Evolutionary conservation across 805 yeast genomes (phyloP).

Genomic region (Torulaspora quercuum): DNA sequence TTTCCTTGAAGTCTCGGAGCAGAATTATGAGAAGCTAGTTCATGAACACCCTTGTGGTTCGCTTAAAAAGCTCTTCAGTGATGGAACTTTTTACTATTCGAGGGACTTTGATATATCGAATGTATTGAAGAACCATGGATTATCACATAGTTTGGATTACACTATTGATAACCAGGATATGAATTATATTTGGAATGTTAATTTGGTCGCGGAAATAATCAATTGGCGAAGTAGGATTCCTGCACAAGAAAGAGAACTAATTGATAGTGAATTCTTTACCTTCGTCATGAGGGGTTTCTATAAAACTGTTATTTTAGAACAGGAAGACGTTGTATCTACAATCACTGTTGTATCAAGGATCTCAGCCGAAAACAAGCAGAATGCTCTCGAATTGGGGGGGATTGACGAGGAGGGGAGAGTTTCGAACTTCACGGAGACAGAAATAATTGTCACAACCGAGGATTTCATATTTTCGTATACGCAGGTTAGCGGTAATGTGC

Average conservation of each 20-base stretch:
- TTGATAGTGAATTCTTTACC: conserved; percentile 67
- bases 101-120: conserved; percentile 87
- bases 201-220: conserved; percentile 74
- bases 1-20: conserved; percentile 26
- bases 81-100: conserved; percentile 87
- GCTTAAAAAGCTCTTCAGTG: conserved; percentile 65
- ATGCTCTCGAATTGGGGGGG: conserved; percentile 81
- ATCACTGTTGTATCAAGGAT: conserved; percentile 84
- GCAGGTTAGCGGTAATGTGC: conserved; percentile 88
- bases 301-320: conserved; percentile 46
- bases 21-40: conserved; percentile 33
- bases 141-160: conserved; percentile 38
- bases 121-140: conserved; percentile 67
- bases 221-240: conserved; percentile 68
- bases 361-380: conserved; percentile 85
- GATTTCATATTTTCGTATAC: conserved; percentile 63
- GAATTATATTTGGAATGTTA: conserved; percentile 88
- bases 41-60: conserved; percentile 77
- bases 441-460: conserved; percentile 59
- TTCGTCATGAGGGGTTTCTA: conserved; percentile 92
- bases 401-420: conserved; percentile 90
- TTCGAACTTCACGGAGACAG: conserved; percentile 89
- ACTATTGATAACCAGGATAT: conserved; percentile 55
- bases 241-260: conserved; percentile 55
- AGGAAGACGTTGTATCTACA: conserved; percentile 30